Percentiles rank a stretch among this genome's conserved stretches.
These are phyloP conservation scores for Penicillium sumatraense DNA, from an alignment of 2,329 filamentous ascomycete species.

Conservation along the genomic window DNA sequence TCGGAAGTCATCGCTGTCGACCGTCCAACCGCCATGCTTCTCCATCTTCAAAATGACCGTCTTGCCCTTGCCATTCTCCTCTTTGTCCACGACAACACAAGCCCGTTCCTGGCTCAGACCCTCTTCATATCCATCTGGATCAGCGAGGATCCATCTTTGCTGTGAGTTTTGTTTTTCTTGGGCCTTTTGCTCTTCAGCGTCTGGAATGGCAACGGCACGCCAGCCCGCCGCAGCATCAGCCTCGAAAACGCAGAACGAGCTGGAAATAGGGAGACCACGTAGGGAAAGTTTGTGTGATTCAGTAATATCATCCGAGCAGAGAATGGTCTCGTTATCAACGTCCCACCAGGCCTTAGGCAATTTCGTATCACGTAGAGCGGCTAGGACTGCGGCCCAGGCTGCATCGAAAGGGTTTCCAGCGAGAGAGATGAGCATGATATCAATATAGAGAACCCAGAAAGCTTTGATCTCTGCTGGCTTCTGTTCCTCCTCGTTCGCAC, in stretches of 20 bases:
- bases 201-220: slow-evolving; percentile 42
- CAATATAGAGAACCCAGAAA: slow-evolving; percentile 95
- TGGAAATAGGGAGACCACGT: slow-evolving; percentile 71
- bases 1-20: slow-evolving; percentile 67
- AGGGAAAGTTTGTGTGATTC: slow-evolving; percentile 64
- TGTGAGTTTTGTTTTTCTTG: slow-evolving; percentile 42
- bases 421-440: slow-evolving; percentile 90
- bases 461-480: slow-evolving; percentile 67
- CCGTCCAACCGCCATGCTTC: slow-evolving; percentile 77
- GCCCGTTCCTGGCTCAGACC: slow-evolving; percentile 79
- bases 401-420: slow-evolving; percentile 92
- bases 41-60: slow-evolving; percentile 69
- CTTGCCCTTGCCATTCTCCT: slow-evolving; percentile 52
- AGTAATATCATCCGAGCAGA: slow-evolving; percentile 69
- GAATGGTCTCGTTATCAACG: slow-evolving; percentile 73
- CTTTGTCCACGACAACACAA: slow-evolving; percentile 75
- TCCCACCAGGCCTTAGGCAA: slow-evolving; percentile 85
- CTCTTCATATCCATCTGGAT: slow-evolving; percentile 91
- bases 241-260: slow-evolving; percentile 78
- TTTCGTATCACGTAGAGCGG: slow-evolving; percentile 76
- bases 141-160: slow-evolving; percentile 73
- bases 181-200: slow-evolving; percentile 34
- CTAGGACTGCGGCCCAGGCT: slow-evolving; percentile 81
- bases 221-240: slow-evolving; percentile 53
- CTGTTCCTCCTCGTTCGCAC: slow-evolving; percentile 25